Base-by-base conservation (phyloP, 2,329 filamentous ascomycete species). In the Colletotrichum caudatum region DNA sequence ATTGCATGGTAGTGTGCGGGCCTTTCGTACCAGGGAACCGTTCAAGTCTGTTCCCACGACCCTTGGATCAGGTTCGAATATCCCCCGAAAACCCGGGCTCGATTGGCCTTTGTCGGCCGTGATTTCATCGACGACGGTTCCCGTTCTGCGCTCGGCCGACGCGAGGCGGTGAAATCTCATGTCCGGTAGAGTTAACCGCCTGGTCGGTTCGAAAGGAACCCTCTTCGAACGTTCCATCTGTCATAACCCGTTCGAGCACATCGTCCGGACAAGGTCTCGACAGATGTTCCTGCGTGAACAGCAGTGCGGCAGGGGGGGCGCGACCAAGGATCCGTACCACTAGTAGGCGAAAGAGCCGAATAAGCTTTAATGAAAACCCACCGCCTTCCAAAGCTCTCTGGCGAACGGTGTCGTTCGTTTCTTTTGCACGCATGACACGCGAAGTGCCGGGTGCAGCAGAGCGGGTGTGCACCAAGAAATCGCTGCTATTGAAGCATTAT, bases 361-460 rank as follows among this genome's bases (percentile, higher is more conserved):
- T 64, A 56, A 58, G 41, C n/a, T 56, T 51, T 26, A 50, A 51
- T 37, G 46, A 20, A 18, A 62, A n/a, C 33, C 35, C 33, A 62
- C 46, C 46, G 20, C 35, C 9, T 23, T 5, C n/a, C 46, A 9
- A 29, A 50, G 26, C 20, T 53, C 14, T 11, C 35, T 37, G 60
- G 33, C 53, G 67, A 64, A 69, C 64, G 58, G 18, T 46, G 33
- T 39, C 59, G n/a, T 48, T 48, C 35, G 66, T 58, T 67, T 44
- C 57, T 62, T 50, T 39, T 57, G 41, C 37, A 48, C 29, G 29
- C 41, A 29, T 68, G 64, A 53, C 41, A 44, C 63, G 44, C 44
- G 64, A 64, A 57, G 20, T 58, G 64, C 58, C 69, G 64, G 61
- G 59, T 71, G 68, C 35, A 68, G 68, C 35, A 68, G 51, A 39